These are phyloP conservation scores for Globisporangium solare DNA, from an alignment of 352 stramenopile species.

Conservation along the genomic window DNA sequence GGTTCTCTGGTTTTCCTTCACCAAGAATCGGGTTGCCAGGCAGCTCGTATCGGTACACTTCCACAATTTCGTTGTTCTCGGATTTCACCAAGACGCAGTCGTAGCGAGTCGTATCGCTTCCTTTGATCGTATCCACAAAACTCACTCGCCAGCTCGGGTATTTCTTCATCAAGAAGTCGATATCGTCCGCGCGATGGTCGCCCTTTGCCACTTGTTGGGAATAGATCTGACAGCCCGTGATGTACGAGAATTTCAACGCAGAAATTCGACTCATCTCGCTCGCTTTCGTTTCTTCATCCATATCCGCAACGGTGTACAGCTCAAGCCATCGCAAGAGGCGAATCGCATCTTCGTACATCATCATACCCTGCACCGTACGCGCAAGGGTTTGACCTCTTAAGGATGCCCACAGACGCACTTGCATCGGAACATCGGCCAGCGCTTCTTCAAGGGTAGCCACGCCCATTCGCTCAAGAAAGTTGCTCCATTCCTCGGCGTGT, in stretches of 20 bases:
- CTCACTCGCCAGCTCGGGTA: slow-evolving; percentile 87
- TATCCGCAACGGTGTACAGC: slow-evolving; percentile 54
- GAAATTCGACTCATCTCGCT: slow-evolving; percentile 84
- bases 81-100: slow-evolving; percentile 81
- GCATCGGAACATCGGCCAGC: slow-evolving; percentile 48
- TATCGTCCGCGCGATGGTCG: slow-evolving; percentile 82
- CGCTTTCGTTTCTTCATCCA: slow-evolving; percentile 65
- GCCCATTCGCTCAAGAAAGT: slow-evolving; percentile 82
- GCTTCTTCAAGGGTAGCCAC: slow-evolving; percentile 68
- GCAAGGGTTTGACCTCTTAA: slow-evolving; percentile 82
- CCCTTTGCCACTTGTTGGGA: slow-evolving; percentile 70
- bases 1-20: slow-evolving; percentile 86
- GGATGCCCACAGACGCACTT: slow-evolving; percentile 83
- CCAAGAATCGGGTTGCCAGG: slow-evolving; percentile 86
- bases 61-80: slow-evolving; percentile 75
- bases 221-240: slow-evolving; percentile 87
- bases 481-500: slow-evolving; percentile 85
- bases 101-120: slow-evolving; percentile 34
- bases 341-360: slow-evolving; percentile 87
- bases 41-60: slow-evolving; percentile 86
- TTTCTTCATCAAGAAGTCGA: slow-evolving; percentile 86
- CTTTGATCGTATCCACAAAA: slow-evolving; percentile 78
- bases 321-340: slow-evolving; percentile 84
- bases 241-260: slow-evolving; percentile 86
- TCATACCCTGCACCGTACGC: slow-evolving; percentile 86